These are phyloP conservation scores for Penicillium odoratum DNA, from an alignment of 495 filamentous ascomycete species.

Conservation along the genomic window DNA sequence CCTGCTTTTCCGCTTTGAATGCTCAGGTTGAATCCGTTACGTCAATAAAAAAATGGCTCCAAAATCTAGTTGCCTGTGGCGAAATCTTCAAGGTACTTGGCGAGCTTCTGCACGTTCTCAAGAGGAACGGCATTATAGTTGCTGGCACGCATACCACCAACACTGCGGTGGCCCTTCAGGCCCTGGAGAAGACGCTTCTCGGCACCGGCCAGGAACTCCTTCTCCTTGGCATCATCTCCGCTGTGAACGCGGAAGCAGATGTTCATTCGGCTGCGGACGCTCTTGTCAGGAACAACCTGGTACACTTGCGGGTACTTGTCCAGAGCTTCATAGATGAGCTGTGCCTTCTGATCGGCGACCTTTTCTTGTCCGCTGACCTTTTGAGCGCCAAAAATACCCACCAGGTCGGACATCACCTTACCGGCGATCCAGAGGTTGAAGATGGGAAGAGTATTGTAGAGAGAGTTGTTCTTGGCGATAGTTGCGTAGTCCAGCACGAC, in stretches of 20 bases:
- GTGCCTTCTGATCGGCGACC: slow-evolving; percentile 68
- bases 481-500: slow-evolving; percentile 78
- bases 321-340: slow-evolving; percentile 69
- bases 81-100: slow-evolving; percentile 60
- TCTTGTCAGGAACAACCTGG: slow-evolving; percentile 69
- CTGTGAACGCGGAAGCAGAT: slow-evolving; percentile 76
- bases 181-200: slow-evolving; percentile 55
- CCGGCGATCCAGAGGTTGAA: slow-evolving; percentile 91
- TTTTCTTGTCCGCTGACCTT: slow-evolving; percentile 68
- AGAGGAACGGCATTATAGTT: slow-evolving; percentile 64
- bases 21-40: slow-evolving; percentile 19
- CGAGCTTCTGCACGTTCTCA: slow-evolving; percentile 60
- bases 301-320: slow-evolving; percentile 71
- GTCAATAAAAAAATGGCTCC: neutral
- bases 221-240: slow-evolving; percentile 63
- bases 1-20: slow-evolving; percentile 11
- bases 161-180: slow-evolving; percentile 79
- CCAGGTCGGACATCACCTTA: slow-evolving; percentile 71
- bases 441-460: slow-evolving; percentile 95
- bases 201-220: slow-evolving; percentile 73
- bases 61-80: slow-evolving; percentile 32
- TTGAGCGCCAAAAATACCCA: slow-evolving; percentile 55
- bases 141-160: slow-evolving; percentile 58
- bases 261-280: slow-evolving; percentile 82
- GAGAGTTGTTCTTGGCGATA: slow-evolving; percentile 80